Percentiles rank a stretch among this genome's conserved stretches.
These are phyloP conservation scores for Kazachstania sp. DNA, from an alignment of 1,139 yeast species.

Conservation along the genomic window DNA sequence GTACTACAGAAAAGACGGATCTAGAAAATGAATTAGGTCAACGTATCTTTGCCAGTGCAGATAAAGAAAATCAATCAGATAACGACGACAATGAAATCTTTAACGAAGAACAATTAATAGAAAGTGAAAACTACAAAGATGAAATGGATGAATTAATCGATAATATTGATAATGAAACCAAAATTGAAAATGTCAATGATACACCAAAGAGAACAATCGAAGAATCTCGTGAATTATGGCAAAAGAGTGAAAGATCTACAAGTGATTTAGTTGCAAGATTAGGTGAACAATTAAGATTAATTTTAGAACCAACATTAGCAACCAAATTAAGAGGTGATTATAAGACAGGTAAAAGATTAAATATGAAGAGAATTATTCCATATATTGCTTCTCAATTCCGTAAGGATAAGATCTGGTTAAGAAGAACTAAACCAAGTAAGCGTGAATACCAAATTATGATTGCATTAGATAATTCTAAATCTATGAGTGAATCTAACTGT, in stretches of 20 bases:
- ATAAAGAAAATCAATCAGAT: conserved; percentile 33
- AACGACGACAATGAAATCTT: conserved; percentile 23
- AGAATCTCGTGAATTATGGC: conserved; percentile 75
- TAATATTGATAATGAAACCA: conserved; percentile 27
- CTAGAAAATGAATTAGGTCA: conserved; percentile 1
- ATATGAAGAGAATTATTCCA: conserved; percentile 96
- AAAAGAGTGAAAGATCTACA: conserved; percentile 69
- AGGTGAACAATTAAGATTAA: conserved; percentile 86
- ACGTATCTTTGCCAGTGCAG: conserved; percentile 43
- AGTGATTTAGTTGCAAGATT: conserved; percentile 80
- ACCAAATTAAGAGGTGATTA: conserved; percentile 93
- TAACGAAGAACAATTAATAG: conserved; percentile 28
- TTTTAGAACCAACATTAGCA: conserved; percentile 90
- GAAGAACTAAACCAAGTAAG: conserved; percentile 95
- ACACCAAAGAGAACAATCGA: conserved; percentile 47
- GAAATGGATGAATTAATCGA: conserved; percentile 31
- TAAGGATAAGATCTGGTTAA: conserved; percentile 96
- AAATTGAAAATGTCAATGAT: conserved; percentile 21
- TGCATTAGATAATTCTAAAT: conserved; percentile 93
- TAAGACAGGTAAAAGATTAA: conserved; percentile 92
- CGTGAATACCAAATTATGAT: conserved; percentile 97
- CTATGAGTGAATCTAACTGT: conserved; percentile 90
- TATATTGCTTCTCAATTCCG: conserved; percentile 96
- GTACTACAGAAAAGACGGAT: conserved; percentile 29
- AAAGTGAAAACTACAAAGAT: conserved; percentile 33